Evolutionary conservation across 495 filamentous ascomycete genomes (phyloP).

Genomic region (Sordaria brevicollis): DNA sequence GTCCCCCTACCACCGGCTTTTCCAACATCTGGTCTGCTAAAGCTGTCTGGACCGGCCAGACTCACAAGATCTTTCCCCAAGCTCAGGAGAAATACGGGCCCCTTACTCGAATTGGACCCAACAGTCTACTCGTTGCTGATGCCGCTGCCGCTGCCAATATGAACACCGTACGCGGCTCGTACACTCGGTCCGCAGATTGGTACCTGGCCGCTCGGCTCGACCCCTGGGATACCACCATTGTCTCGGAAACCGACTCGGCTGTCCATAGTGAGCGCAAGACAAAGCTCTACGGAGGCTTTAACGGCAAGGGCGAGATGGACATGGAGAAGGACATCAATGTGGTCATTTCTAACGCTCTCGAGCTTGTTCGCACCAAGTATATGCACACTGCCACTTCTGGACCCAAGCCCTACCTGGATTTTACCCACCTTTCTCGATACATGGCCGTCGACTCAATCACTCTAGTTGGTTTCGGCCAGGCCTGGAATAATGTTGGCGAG

Average conservation of each 20-base stretch:
- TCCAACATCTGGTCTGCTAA: constrained; percentile 10
- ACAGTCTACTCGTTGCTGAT: constrained; percentile 18
- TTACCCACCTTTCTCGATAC: neutral
- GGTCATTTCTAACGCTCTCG: neutral
- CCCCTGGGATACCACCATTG: constrained; percentile 6
- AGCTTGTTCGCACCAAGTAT: neutral
- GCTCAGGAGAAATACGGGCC: constrained; percentile 32
- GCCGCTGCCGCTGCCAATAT: constrained; percentile 15
- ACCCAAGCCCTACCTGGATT: neutral
- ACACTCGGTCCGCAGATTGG: neutral
- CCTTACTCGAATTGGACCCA: constrained; percentile 32
- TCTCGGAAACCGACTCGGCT: constrained; percentile 23
- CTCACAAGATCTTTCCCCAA: neutral
- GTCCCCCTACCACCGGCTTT: constrained; percentile 9
- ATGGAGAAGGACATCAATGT: constrained; percentile 30
- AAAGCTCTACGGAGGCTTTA: constrained; percentile 28
- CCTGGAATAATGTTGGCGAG: neutral
- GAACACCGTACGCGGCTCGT: constrained; percentile 13
- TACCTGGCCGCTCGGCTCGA: neutral
- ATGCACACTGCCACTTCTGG: constrained; percentile 29
- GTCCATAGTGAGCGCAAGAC: constrained; percentile 22
- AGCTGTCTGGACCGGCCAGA: neutral
- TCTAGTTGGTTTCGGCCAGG: constrained; percentile 31
- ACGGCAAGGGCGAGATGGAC: constrained; percentile 33
- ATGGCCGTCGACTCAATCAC: constrained; percentile 33